A percentile compares a stretch with the other conserved stretches of the same genome.
Conservation (phyloP, 2,329 filamentous ascomycete genomes). For the Cylindrodendrum hubeiense region DNA sequence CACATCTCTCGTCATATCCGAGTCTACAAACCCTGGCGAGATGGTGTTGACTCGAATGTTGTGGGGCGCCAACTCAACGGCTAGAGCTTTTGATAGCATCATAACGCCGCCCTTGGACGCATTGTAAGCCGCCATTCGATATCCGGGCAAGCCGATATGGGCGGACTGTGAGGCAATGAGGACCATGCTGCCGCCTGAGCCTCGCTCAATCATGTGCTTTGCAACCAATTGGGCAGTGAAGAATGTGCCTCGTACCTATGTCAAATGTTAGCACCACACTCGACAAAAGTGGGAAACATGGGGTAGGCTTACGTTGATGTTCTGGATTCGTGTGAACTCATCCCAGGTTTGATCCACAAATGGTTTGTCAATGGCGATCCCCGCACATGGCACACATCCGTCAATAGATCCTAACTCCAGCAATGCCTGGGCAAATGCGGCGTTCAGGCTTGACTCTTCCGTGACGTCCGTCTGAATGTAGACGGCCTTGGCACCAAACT, state of each 20-base stretch:
- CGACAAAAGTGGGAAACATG: too few relatives aligned
- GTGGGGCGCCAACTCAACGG: conserved; percentile 50
- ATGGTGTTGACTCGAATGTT: conserved; percentile 52
- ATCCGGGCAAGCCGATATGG: neutral
- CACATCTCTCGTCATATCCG: conserved; percentile 48
- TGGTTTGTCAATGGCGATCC: conserved; percentile 55
- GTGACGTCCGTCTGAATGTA: conserved; percentile 47
- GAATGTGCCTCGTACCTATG: conserved; percentile 54
- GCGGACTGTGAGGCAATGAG: conserved; percentile 22
- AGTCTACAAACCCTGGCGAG: conserved; percentile 51
- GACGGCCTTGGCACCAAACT: conserved; percentile 35
- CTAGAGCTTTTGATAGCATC: conserved; percentile 51
- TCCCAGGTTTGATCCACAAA: conserved; percentile 56
- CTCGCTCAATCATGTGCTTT: neutral
- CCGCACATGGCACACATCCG: conserved; percentile 47
- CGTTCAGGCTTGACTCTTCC: conserved; percentile 40
- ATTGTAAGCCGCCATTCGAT: conserved; percentile 51
- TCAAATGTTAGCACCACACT: neutral
- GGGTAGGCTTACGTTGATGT: conserved; percentile 53
- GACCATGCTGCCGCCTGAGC: conserved; percentile 53
- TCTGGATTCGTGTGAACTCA: conserved; percentile 52
- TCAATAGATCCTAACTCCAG: conserved; percentile 41
- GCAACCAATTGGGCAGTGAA: conserved; percentile 49
- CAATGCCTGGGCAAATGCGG: conserved; percentile 36
- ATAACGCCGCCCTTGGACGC: conserved; percentile 55